These are phyloP conservation scores for Tolypocladium cylindrosporum DNA, from an alignment of 2,329 filamentous ascomycete genomes.

Conservation along the genomic window DNA sequence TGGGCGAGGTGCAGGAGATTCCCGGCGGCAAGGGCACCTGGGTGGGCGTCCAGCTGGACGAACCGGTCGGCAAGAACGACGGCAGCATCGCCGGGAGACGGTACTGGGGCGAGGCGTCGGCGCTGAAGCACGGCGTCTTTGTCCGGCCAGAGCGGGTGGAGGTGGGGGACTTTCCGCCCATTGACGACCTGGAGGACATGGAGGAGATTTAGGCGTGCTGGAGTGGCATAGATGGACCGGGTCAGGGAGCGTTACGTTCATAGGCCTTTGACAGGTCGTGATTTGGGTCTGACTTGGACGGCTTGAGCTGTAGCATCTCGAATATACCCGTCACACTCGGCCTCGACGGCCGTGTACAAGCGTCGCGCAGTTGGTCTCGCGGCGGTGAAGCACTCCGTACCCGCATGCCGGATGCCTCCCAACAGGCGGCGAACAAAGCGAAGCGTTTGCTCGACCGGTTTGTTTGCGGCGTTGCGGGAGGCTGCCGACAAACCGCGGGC, in stretches of 20 bases:
- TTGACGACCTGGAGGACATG: constrained; percentile 69
- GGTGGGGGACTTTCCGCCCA: constrained; percentile 58
- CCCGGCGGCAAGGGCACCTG: constrained; percentile 54
- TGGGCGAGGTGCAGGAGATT: constrained; percentile 67
- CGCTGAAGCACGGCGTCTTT: constrained; percentile 65
- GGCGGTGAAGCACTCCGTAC: background rate
- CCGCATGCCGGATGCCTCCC: background rate
- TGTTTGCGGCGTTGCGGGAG: background rate
- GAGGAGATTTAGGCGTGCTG: constrained; percentile 49
- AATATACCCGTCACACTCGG: background rate
- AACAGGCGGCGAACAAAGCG: background rate
- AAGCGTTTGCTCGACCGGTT: background rate
- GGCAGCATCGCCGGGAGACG: constrained; percentile 56
- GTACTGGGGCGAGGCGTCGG: constrained; percentile 59
- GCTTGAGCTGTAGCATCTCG: background rate
- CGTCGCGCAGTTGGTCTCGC: background rate
- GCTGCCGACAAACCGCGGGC: background rate
- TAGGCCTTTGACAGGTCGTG: background rate
- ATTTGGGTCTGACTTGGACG: background rate
- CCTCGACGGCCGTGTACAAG: background rate
- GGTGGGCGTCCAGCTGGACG: constrained; percentile 67
- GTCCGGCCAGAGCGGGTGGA: constrained; percentile 71
- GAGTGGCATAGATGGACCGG: background rate
- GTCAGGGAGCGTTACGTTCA: background rate
- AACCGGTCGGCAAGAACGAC: constrained; percentile 76